Base-by-base conservation (phyloP, 2,329 filamentous ascomycete species). In the Alternaria arbusti region DNA sequence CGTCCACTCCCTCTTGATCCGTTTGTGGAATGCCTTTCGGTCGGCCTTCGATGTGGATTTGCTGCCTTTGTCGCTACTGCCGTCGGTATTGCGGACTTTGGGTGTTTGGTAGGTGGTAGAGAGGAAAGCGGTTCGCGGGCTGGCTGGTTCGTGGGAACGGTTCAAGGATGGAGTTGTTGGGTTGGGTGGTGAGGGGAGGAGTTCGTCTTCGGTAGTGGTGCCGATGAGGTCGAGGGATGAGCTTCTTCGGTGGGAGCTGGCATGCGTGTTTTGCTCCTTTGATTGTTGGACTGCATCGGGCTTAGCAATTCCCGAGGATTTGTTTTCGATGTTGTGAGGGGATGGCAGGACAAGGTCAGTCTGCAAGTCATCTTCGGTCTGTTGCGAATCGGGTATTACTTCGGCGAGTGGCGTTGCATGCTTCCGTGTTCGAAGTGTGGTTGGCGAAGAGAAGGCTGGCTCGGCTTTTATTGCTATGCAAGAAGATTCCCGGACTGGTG, bases 131-230 rank as follows among this genome's bases (percentile, higher is more conserved):
- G 50, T 55, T 13, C 64, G 65, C 0, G 70, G 67, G 3, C 68
- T 70, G 23, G 52, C 56, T 32, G 67, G 58, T 54, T 79, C 74
- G 51, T 65, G 71, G 51, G 75, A 74, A 43, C 75, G 73, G 45
- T 46, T 50, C 2, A 64, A 49, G 8, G 62, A 64, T 3, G 57
- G 54, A 9, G 67, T 46, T 15, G 54, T 36, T 7, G 58, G 45
- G 8, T 23, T n/a, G 5, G 49, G 28, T 3, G 45, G 36, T 1
- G 23, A 28, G 5, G 23, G 25, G 22, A 61, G 59, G 40, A 57
- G 52, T 45, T 67, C 55, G 20, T 59, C 49, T 2, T 59, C 30
- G 25, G 20, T 2, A 10, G 12, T 2, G 13, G 44, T n/a, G 20
- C 51, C 65, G 10, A 54, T 51, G 9, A 66, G 60, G 44, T 64